Evolutionary conservation across 106 monocot species (phyloP), one percentile per base, ranked within the genome.

Genomic region (Gastrodia elata): DNA sequence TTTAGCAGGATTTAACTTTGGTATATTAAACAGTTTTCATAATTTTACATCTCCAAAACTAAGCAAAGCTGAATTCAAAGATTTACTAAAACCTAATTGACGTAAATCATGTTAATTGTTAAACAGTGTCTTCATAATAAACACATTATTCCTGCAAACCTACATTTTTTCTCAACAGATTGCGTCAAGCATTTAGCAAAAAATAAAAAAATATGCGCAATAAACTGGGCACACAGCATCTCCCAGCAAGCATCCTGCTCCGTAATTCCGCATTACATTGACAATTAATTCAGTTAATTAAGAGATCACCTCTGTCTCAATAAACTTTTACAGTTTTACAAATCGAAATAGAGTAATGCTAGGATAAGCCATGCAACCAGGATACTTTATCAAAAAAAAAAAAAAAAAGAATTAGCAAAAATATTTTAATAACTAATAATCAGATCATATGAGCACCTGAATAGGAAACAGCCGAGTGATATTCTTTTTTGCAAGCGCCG

Each of bases 401-500:
- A 30, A 27, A 59, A 59, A 28, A 2, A 28, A 30, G 9, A 61
- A 32, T 61, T 3, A 61, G 5, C 32, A 52, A 22, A 52, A 52
- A 22, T 52, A 4, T 5, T 52, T 18, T 9, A 61, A 20, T 37
- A 69, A 25, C 11, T 67, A 13, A 39, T 69, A 43, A 71, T 27
- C 2, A 35, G 18, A 39, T 13, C 16, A 30, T n/a, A n/a, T 56
- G 22, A 13, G 40, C 61, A 97, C 96, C 96, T 97, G 96, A 43
- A 97, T 92, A 7, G 96, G 96, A 25, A 97, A 97, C 7, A 97
- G 88, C 84, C 82, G 92, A 6, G 79, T 81, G 73, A 97, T 97
- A 71, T 84, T 92, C 73, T 48, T 85, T 74, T 77, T 84, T 8
- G 80, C 87, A 9, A 97, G 92, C 3, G 61, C 39, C 26, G 65